A percentile compares a stretch with the other conserved stretches of the same genome.
phyloP scores from a whole-genome alignment of 371 early-diverging fungal genomes.

The Choanephora cucurbitarum region DNA sequence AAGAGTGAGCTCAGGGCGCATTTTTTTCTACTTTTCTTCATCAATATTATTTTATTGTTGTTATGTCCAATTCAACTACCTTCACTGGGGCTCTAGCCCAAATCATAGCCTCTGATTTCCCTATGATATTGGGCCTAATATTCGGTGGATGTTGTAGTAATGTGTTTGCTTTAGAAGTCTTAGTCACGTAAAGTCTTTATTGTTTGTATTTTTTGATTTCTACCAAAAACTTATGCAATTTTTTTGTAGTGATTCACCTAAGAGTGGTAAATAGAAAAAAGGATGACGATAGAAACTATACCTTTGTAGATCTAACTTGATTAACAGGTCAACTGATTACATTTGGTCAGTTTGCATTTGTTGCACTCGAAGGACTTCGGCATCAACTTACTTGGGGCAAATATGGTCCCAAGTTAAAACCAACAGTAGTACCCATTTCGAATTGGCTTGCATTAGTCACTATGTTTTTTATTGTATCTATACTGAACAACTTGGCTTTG shows the following conservation, averaged over 20 bases:
- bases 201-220: slow-evolving; percentile 9
- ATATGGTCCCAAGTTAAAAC: slow-evolving; percentile 56
- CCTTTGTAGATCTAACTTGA: not conserved
- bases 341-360: slow-evolving; percentile 81
- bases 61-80: slow-evolving; percentile 14
- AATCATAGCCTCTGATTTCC: slow-evolving; percentile 39
- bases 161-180: slow-evolving; percentile 80
- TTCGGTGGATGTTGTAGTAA: slow-evolving; percentile 93
- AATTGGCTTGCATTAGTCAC: slow-evolving; percentile 79
- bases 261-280: slow-evolving; percentile 59
- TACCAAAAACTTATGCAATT: not conserved
- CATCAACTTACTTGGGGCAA: slow-evolving; percentile 61
- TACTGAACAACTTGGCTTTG: slow-evolving; percentile 82
- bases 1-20: too few species aligned
- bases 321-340: slow-evolving; percentile 75
- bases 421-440: slow-evolving; percentile 67
- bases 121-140: slow-evolving; percentile 64
- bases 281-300: too few species aligned
- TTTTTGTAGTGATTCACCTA: slow-evolving; percentile 62
- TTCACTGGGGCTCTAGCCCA: slow-evolving; percentile 16
- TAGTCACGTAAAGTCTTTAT: slow-evolving; percentile 56
- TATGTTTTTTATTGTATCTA: slow-evolving; percentile 76
- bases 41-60: not conserved
- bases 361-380: slow-evolving; percentile 72
- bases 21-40: slow-evolving; percentile 4